Conservation (phyloP, 2,329 filamentous ascomycete species). For the Aureobasidium sp. region DNA sequence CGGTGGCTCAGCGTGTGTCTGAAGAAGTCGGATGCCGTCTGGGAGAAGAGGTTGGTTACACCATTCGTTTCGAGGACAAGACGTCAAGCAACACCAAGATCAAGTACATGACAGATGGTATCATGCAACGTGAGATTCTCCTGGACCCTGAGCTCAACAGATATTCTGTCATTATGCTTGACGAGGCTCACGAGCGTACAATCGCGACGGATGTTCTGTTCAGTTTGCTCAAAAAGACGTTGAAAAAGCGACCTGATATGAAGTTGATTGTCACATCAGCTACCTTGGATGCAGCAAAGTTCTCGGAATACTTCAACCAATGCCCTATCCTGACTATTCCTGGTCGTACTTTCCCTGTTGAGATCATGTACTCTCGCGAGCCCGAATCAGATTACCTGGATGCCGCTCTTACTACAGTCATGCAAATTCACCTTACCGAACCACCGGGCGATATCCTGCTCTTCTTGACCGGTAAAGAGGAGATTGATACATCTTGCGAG, state of each 20-base stretch:
- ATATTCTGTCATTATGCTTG: conserved; percentile 96
- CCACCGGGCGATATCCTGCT: conserved; percentile 90
- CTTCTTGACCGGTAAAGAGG: conserved; percentile 94
- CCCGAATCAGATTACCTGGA: conserved; percentile 95
- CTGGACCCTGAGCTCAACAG: conserved; percentile 81
- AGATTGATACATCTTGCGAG: conserved; percentile 93
- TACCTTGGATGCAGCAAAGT: conserved; percentile 94
- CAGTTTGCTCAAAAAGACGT: conserved; percentile 84
- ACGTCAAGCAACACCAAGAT: conserved; percentile 83
- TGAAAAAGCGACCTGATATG: conserved; percentile 77
- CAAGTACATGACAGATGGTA: conserved; percentile 99
- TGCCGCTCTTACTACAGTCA: conserved; percentile 87
- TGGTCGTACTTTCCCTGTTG: conserved; percentile 89
- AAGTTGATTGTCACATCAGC: conserved; percentile 96
- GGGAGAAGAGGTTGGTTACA: conserved; percentile 92
- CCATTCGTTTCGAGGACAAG: conserved; percentile 93
- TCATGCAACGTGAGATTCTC: conserved; percentile 91
- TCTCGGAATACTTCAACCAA: conserved; percentile 90
- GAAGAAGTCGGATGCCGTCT: conserved; percentile 91
- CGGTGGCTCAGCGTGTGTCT: conserved; percentile 90
- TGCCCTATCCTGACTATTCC: conserved; percentile 97
- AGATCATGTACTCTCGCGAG: conserved; percentile 90
- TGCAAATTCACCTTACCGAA: conserved; percentile 96
- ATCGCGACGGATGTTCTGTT: conserved; percentile 95
- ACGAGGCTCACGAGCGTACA: conserved; percentile 95